phyloP scores from a whole-genome alignment of 352 stramenopile species.

The Phytophthora chlamydospora region DNA sequence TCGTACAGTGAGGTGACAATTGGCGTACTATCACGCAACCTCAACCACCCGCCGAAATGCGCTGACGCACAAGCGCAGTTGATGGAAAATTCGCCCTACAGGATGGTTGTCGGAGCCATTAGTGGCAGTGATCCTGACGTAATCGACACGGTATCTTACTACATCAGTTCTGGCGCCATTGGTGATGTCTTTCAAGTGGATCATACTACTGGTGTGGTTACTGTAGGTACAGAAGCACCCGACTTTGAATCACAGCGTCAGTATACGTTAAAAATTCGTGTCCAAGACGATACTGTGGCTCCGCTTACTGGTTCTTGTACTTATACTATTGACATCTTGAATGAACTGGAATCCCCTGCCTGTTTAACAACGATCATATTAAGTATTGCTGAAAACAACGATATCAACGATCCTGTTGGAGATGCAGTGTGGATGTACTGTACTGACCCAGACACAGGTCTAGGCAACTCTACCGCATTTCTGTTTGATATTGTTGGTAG shows the following conservation, averaged over 20 bases:
- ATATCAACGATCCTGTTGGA: conserved; percentile 33
- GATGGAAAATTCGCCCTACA: conserved; percentile 50
- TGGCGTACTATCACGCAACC: conserved; percentile 45
- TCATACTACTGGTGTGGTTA: conserved; percentile 44
- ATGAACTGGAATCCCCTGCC: conserved; percentile 39
- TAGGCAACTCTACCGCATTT: conserved; percentile 27
- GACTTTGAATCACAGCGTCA: conserved; percentile 49
- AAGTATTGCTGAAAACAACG: conserved; percentile 36
- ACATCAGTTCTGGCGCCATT: conserved; percentile 40
- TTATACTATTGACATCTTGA: conserved; percentile 45
- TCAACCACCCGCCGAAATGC: conserved; percentile 59
- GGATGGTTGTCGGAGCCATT: conserved; percentile 32
- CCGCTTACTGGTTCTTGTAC: conserved; percentile 42
- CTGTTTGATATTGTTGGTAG: conserved; percentile 45
- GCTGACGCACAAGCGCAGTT: conserved; percentile 30
- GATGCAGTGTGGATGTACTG: conserved; percentile 47
- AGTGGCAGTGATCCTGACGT: conserved; percentile 47
- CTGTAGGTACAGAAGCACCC: conserved; percentile 42
- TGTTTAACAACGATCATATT: conserved; percentile 5
- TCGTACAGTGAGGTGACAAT: conserved; percentile 53
- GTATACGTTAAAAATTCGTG: conserved; percentile 47
- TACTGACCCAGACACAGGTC: conserved; percentile 49
- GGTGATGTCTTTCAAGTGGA: conserved; percentile 60
- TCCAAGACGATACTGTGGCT: conserved; percentile 51
- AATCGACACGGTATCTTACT: conserved; percentile 43